Evolutionary conservation across 768 basidiomycete species (phyloP).

Genomic region (Myochromella boudieri): DNA sequence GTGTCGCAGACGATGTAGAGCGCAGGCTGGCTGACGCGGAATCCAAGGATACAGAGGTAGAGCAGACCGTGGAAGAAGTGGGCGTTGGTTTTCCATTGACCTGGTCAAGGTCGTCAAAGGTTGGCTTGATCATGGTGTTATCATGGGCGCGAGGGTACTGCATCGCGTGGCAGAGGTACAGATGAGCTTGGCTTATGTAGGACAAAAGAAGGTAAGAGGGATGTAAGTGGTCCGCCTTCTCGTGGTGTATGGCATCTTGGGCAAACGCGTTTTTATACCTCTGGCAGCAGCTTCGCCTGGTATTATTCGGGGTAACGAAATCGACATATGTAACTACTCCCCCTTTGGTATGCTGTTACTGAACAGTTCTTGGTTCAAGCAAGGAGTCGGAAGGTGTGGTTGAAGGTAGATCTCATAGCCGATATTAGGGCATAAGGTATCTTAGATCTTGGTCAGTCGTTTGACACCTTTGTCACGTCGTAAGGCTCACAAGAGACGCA

Average conservation of each 20-base stretch:
- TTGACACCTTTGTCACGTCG: constrained; percentile 25
- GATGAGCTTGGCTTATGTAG: neutral
- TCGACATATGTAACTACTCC: constrained; percentile 22
- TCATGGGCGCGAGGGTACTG: neutral
- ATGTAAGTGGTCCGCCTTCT: constrained; percentile 2
- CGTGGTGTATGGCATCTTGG: constrained; percentile 5
- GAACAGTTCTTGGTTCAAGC: constrained; percentile 18
- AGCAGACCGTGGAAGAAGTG: constrained; percentile 2
- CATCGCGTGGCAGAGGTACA: constrained; percentile 2
- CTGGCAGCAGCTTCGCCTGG: constrained; percentile 21
- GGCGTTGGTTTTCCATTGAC: constrained; percentile 3
- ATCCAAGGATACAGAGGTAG: constrained; percentile 3
- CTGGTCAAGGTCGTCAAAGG: constrained; percentile 1
- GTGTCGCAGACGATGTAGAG: constrained; percentile 29
- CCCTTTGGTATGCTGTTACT: constrained; percentile 21
- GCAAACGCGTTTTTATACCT: constrained; percentile 28
- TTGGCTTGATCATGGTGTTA: neutral
- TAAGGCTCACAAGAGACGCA: constrained; percentile 16
- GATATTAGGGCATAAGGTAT: constrained; percentile 30
- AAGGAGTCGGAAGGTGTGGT: constrained; percentile 20
- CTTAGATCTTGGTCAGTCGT: constrained; percentile 27
- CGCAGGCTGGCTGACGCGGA: constrained; percentile 27
- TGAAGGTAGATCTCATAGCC: constrained; percentile 28
- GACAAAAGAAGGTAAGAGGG: neutral
- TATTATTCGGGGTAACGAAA: constrained; percentile 24